Evolutionary conservation across 305 asterid genomes (phyloP).

Genomic region (Lippia alba): DNA sequence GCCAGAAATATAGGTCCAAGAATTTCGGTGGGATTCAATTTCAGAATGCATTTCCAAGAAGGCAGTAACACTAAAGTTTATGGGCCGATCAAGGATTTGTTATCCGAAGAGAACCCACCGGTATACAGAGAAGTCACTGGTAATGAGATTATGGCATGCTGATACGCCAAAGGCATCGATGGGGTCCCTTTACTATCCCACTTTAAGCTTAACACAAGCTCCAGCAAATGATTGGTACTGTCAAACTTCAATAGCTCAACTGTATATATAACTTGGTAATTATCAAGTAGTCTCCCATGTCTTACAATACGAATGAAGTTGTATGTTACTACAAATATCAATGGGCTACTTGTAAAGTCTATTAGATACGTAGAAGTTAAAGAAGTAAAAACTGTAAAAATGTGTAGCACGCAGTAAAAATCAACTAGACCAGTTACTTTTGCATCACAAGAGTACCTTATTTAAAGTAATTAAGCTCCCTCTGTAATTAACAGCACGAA

Average conservation of each 20-base stretch:
- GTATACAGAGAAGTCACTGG: constrained; percentile 43
- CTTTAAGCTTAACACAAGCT: constrained; percentile 36
- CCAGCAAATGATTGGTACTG: neutral
- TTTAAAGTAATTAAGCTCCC: neutral
- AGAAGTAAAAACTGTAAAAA: no score
- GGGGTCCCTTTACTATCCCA: constrained; percentile 42
- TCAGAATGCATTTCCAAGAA: constrained; percentile 45
- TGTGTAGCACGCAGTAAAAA: no score
- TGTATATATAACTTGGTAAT: no score
- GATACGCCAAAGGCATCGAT: constrained; percentile 45
- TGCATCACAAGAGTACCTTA: no score
- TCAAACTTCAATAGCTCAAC: neutral
- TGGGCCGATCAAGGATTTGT: constrained; percentile 51
- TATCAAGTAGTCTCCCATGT: no score
- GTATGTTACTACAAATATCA: no score
- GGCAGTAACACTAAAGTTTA: constrained; percentile 33
- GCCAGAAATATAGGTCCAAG: constrained; percentile 50
- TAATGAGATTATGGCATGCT: constrained; percentile 30
- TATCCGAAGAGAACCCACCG: constrained; percentile 50
- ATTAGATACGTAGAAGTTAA: no score
- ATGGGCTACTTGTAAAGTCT: no score
- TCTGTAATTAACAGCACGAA: neutral
- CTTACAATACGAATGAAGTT: no score
- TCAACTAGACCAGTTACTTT: no score
- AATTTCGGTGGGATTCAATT: constrained; percentile 52